These are phyloP conservation scores for Neopestalotiopsis sp. DNA, from an alignment of 2,329 filamentous ascomycete species.

Conservation along the genomic window DNA sequence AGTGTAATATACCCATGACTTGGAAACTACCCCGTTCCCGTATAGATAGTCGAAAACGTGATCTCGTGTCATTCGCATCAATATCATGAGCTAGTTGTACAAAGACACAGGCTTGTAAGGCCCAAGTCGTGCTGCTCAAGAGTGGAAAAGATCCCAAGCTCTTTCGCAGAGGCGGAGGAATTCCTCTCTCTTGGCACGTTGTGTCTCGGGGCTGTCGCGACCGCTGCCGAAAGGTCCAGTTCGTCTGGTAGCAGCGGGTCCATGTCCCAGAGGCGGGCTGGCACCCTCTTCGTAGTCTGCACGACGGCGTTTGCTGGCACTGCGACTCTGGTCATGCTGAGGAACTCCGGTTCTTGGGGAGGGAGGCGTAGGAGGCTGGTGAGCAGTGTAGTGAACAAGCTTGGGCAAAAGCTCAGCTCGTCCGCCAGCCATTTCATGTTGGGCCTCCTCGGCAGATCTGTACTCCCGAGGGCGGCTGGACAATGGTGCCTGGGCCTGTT, in stretches of 20 bases:
- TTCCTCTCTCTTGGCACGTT: slow-evolving; percentile 87
- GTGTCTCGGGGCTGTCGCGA: slow-evolving; percentile 81
- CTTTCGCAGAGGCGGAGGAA: slow-evolving; percentile 85
- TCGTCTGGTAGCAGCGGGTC: slow-evolving; percentile 64
- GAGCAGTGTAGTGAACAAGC: slow-evolving; percentile 92
- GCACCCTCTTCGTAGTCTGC: slow-evolving; percentile 94
- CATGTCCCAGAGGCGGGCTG: slow-evolving; percentile 79
- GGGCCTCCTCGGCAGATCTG: slow-evolving; percentile 93
- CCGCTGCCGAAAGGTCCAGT: slow-evolving; percentile 78
- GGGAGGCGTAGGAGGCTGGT: slow-evolving; percentile 90
- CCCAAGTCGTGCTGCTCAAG: slow-evolving; percentile 53
- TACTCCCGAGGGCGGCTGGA: slow-evolving; percentile 80
- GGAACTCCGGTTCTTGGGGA: slow-evolving; percentile 68
- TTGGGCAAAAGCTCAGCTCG: slow-evolving; percentile 90
- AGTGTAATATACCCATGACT: background rate
- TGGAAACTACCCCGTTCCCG: background rate
- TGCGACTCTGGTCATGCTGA: slow-evolving; percentile 58
- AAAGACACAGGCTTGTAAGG: slow-evolving; percentile 29
- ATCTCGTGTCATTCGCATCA: slow-evolving; percentile 21
- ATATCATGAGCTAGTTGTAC: slow-evolving; percentile 31
- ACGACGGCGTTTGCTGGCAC: slow-evolving; percentile 75
- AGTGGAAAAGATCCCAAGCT: slow-evolving; percentile 98
- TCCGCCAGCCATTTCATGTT: slow-evolving; percentile 88
- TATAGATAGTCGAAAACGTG: background rate
- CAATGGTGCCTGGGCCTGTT: slow-evolving; percentile 54